Conservation (phyloP, 2,329 filamentous ascomycete species). For the Verticillium nubilum region DNA sequence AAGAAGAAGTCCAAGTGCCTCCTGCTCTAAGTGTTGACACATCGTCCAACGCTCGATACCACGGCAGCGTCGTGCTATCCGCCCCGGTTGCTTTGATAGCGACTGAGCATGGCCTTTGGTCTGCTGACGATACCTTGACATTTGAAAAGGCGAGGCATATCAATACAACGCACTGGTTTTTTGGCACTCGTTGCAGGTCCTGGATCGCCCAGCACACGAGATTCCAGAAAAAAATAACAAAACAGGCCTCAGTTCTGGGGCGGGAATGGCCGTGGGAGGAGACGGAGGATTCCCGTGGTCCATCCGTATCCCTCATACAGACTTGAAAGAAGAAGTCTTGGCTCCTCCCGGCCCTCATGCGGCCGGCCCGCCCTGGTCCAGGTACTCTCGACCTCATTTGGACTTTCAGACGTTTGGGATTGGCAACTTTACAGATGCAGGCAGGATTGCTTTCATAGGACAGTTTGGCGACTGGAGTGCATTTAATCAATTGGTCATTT, state of each 20-base stretch:
- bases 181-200: background rate
- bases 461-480: slow-evolving; percentile 46
- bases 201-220: background rate
- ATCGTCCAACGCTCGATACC: background rate
- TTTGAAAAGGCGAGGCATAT: background rate
- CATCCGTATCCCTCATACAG: background rate
- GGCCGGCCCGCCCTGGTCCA: slow-evolving; percentile 4
- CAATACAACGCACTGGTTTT: background rate
- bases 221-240: background rate
- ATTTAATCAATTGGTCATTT: slow-evolving; percentile 30
- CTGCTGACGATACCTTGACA: background rate
- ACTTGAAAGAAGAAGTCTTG: background rate
- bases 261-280: background rate
- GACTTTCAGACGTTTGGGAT: slow-evolving; percentile 22
- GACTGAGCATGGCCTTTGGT: background rate
- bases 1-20: slow-evolving; percentile 74
- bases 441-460: slow-evolving; percentile 39
- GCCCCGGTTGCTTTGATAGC: background rate
- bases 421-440: slow-evolving; percentile 28
- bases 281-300: background rate
- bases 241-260: background rate
- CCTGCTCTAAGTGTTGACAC: slow-evolving; percentile 48
- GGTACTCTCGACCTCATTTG: slow-evolving; percentile 12
- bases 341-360: background rate
- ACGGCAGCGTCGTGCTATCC: background rate